These are phyloP conservation scores for Leptodermis oblonga DNA, from an alignment of 257 asterid species.

Conservation along the genomic window DNA sequence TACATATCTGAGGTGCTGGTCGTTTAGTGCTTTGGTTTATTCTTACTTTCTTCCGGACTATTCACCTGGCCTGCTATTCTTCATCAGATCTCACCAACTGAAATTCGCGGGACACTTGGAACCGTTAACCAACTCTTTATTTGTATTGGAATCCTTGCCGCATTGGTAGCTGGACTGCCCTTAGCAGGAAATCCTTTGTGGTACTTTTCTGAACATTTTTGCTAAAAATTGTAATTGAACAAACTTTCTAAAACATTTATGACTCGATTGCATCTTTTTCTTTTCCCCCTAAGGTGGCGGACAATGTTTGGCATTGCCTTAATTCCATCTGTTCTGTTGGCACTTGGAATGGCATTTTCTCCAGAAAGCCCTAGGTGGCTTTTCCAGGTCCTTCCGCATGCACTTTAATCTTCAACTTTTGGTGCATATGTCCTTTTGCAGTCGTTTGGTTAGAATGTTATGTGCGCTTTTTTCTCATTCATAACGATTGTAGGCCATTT, in stretches of 20 bases:
- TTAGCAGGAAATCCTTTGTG: conserved; percentile 82
- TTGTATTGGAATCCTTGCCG: conserved; percentile 89
- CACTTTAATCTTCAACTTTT: conserved; percentile 3
- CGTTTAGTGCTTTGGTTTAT: conserved; percentile 2
- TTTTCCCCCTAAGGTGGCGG: conserved; percentile 76
- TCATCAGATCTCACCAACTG: conserved; percentile 85
- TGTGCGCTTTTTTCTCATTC: conserved; percentile 12
- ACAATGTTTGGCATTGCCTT: conserved; percentile 85
- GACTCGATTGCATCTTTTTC: background rate
- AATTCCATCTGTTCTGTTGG: conserved; percentile 74
- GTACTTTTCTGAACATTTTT: conserved; percentile 34
- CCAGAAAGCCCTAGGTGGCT: conserved; percentile 99
- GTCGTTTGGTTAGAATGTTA: background rate
- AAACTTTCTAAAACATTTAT: background rate
- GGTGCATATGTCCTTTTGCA: background rate
- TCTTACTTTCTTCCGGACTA: conserved; percentile 11
- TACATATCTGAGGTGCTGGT: conserved; percentile 87
- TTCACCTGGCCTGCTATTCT: conserved; percentile 25
- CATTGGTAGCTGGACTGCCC: conserved; percentile 91
- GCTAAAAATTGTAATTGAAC: background rate
- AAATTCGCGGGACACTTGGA: conserved; percentile 93
- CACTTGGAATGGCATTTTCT: conserved; percentile 87
- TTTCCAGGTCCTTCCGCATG: conserved; percentile 48
- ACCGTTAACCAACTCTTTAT: conserved; percentile 87
- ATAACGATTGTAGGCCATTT: conserved; percentile 9